These are phyloP conservation scores for Colletotrichum cordylinicola DNA, from an alignment of 2,329 filamentous ascomycete species.

Conservation along the genomic window DNA sequence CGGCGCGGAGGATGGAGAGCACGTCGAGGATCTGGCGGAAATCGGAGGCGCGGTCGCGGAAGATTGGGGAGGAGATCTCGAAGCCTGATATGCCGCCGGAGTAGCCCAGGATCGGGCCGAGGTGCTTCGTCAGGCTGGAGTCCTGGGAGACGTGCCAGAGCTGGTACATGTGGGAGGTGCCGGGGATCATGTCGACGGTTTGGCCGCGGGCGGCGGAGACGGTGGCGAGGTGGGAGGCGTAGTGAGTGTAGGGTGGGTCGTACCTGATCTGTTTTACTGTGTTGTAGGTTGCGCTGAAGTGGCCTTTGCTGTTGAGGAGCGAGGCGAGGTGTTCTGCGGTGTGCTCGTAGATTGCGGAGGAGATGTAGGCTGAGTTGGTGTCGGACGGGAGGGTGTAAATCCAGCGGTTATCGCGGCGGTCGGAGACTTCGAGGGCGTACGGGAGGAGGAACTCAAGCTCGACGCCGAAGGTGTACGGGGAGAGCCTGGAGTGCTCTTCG, in stretches of 20 bases:
- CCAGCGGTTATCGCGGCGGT: slow-evolving; percentile 2
- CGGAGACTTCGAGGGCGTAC: neutral
- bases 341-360: neutral
- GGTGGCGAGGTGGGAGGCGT: neutral
- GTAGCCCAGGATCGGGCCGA: neutral
- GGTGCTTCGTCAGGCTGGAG: neutral
- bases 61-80: slow-evolving; percentile 6
- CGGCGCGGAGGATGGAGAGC: neutral
- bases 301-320: neutral
- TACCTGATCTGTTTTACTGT: neutral
- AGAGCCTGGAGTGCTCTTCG: neutral
- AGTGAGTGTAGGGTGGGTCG: neutral
- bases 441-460: slow-evolving; percentile 15
- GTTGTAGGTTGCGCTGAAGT: neutral
- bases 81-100: neutral
- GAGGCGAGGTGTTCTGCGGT: neutral
- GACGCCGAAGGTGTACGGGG: slow-evolving; percentile 13
- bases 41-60: neutral
- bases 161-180: neutral
- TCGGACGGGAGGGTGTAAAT: accelerated
- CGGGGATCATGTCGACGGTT: neutral
- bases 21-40: neutral
- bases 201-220: neutral
- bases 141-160: slow-evolving; percentile 1
- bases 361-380: neutral